Evolutionary conservation across 768 basidiomycete genomes (phyloP).

Genomic region (Lentinula sp.): DNA sequence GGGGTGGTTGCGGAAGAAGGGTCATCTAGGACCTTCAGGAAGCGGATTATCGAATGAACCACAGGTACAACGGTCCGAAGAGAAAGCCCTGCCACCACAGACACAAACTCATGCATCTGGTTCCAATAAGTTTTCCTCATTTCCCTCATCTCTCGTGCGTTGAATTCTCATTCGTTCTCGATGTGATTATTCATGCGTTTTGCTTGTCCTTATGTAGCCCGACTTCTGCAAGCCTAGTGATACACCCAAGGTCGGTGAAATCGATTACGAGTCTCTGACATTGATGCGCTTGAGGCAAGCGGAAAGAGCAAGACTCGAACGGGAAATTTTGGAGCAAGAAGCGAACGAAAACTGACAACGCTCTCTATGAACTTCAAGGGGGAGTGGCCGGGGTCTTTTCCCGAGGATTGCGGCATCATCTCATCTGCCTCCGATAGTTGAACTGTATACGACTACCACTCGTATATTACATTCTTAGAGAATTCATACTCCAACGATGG

Average conservation of each 20-base stretch:
- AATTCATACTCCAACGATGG: no score
- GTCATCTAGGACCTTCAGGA: conserved; percentile 42
- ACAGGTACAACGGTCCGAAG: neutral
- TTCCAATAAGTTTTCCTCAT: conserved; percentile 50
- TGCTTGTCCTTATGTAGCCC: conserved; percentile 14
- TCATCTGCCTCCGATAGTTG: neutral
- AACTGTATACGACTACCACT: no score
- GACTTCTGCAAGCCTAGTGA: conserved; percentile 21
- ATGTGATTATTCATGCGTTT: neutral
- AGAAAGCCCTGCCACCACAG: conserved; percentile 22
- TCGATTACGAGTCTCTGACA: conserved; percentile 79
- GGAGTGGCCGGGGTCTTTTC: neutral
- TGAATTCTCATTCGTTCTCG: neutral
- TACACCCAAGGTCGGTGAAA: conserved; percentile 23
- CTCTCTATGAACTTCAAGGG: neutral
- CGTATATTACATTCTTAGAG: no score
- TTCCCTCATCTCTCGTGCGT: conserved; percentile 53
- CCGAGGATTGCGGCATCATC: neutral
- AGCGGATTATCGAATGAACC: conserved; percentile 7
- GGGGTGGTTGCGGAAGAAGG: conserved; percentile 67
- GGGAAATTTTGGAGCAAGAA: conserved; percentile 71
- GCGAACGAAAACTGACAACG: conserved; percentile 27
- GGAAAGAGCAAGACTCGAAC: conserved; percentile 69
- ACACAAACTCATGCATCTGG: conserved; percentile 19
- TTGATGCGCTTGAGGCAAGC: conserved; percentile 79